Evolutionary conservation across 2,329 filamentous ascomycete genomes (phyloP), one percentile per base, ranked within the genome.

Genomic region (Scopulariopsis brevicaulis): DNA sequence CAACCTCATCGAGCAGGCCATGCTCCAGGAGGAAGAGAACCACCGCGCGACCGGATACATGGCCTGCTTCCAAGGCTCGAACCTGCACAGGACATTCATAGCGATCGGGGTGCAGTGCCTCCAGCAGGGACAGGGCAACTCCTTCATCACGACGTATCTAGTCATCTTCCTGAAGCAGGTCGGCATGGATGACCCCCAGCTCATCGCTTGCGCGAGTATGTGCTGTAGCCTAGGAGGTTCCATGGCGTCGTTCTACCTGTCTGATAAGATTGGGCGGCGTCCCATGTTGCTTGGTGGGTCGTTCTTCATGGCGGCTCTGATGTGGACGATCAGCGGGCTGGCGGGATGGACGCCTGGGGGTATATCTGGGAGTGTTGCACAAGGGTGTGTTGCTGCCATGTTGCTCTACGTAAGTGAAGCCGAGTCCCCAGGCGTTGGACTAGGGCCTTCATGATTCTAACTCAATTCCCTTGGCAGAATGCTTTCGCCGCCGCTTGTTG

Each of bases 131-230:
- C 63, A 65, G 55, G 63, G 63, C 14, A 61, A 58, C 59, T 60
- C 60, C 18, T 65, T 63, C 55, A 61, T 61, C 54, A 56, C 57
- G 20, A 59, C 58, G 10, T 65, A 64, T 55, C 43, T 62, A n/a
- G 63, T 65, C 25, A 58, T 62, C 40, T 66, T 66, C 58, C 54
- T 66, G 48, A 53, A 63, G 28, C 60, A 61, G 53, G 56, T 64
- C 22, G 64, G 64, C 1, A 43, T 64, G 7, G 37, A 43, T 22
- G 53, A 64, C 32, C 15, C 22, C 53, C n/a, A 50, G 20, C 46
- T 50, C 46, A 50, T 50, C 46, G 46, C 22, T 7, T 22, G 18
- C 7, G 46, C 5, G 8, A 34, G n/a, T 25, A n/a, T 54, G 2
- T 28, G 25, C n/a, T 25, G 22, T 14, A 55, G 35, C 20, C 43